Percentiles rank a stretch among this genome's conserved stretches.
Conservation (phyloP, 1,139 yeast species). For the Scheffersomyces cryptocercus region DNA sequence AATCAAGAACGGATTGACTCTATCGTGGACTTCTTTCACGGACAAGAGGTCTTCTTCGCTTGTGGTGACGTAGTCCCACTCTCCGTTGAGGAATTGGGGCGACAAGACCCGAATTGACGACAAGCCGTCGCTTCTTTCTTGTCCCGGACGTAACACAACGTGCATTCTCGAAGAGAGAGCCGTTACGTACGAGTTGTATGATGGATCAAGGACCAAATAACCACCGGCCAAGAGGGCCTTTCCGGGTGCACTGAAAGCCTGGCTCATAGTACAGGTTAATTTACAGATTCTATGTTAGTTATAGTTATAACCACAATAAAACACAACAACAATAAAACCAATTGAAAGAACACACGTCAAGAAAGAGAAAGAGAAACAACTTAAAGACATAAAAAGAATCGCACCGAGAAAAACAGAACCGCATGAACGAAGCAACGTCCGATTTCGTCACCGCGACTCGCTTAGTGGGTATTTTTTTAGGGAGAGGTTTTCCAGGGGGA, state of each 20-base stretch:
- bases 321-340: too few relatives aligned
- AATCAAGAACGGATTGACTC: constrained; percentile 72
- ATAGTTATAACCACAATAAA: too few relatives aligned
- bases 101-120: constrained; percentile 54
- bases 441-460: background rate
- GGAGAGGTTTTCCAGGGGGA: background rate
- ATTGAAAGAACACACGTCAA: too few relatives aligned
- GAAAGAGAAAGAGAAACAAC: constrained; percentile 1
- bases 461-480: background rate
- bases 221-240: constrained; percentile 95
- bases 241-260: constrained; percentile 85
- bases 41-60: constrained; percentile 2
- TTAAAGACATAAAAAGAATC: background rate
- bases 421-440: background rate
- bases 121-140: constrained; percentile 5
- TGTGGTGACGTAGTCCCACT: constrained; percentile 58
- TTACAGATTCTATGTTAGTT: too few relatives aligned
- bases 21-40: constrained; percentile 25
- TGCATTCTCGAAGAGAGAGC: constrained; percentile 92
- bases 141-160: constrained; percentile 48
- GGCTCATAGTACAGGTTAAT: constrained; percentile 6
- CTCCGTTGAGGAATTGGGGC: constrained; percentile 76
- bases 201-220: constrained; percentile 80
- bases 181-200: constrained; percentile 74
- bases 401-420: background rate